Evolutionary conservation across 1,284 basidiomycete species (phyloP), one percentile per base, ranked within the genome.

Genomic region (Sporisorium scitamineum): DNA sequence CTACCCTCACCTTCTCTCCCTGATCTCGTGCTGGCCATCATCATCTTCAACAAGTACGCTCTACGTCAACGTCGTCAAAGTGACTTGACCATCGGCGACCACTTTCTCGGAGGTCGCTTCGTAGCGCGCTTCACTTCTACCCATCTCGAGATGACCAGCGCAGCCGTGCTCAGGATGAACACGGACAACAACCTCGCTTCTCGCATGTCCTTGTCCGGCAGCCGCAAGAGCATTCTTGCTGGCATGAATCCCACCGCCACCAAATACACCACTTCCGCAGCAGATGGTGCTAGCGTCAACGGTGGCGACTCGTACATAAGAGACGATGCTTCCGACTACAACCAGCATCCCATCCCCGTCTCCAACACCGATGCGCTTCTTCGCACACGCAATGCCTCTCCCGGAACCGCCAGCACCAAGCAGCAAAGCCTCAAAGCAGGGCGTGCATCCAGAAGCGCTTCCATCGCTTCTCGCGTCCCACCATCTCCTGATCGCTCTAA

Each of bases 361-460:
- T 78, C 76, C 47, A 71, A 69, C 53, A 78, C 76, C 16, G 76
- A 78, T 60, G 67, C 76, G 7, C 31, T 78, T 2, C 62, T 78
- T 13, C 65, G 76, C 26, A 34, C 52, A 2, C 70, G 65, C 34
- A 42, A 54, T 20, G 48, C 55, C 6, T 58, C 55, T 2, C 14
- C 31, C 5, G 65, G 66, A 10, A 24, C 57, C n/a, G 41, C 61
- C 7, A 66, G 63, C 51, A 47, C 48, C 34, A 58, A 50, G 18
- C 26, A 54, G 18, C 26, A 39, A 5, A 73, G 62, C 50, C 22
- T 47, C 31, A 60, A 47, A 6, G 50, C 56, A 8, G 57, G 63
- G 1, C 59, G 62, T n/a, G 44, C 44, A 20, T 68, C 63, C 6
- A 44, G 72, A 39, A 70, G 59, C 54, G 53, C 31, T 9, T 67